Conservation (phyloP, 352 stramenopile genomes). For the Globisporangium carolinianum region DNA sequence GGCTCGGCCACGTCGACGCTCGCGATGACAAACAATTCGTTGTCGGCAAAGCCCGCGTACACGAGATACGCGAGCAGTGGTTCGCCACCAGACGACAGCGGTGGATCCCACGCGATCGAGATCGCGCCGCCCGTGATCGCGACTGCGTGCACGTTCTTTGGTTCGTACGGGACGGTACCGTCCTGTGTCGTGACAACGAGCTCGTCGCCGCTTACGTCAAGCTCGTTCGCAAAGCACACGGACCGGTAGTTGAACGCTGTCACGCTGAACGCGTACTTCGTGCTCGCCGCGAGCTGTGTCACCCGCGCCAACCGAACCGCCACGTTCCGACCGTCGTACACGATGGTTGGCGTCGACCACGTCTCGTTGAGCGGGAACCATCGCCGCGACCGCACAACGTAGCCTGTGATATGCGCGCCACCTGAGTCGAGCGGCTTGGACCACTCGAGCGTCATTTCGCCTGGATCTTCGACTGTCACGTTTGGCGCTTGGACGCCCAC, state of each 20-base stretch:
- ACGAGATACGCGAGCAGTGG: slow-evolving; percentile 27
- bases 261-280: slow-evolving; percentile 39
- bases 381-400: slow-evolving; percentile 22
- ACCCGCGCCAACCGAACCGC: slow-evolving; percentile 17
- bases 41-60: slow-evolving; percentile 7
- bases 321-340: slow-evolving; percentile 33
- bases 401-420: slow-evolving; percentile 36
- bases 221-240: slow-evolving; percentile 24
- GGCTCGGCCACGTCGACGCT: slow-evolving; percentile 7
- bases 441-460: slow-evolving; percentile 40
- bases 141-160: slow-evolving; percentile 23
- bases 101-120: slow-evolving; percentile 34
- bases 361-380: slow-evolving; percentile 15
- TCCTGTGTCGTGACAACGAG: slow-evolving; percentile 31
- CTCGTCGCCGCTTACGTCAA: slow-evolving; percentile 19
- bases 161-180: slow-evolving; percentile 28
- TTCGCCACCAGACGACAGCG: slow-evolving; percentile 28
- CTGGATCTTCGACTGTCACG: slow-evolving; percentile 30
- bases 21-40: slow-evolving; percentile 11
- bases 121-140: slow-evolving; percentile 33
- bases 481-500: slow-evolving; percentile 18
- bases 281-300: slow-evolving; percentile 25
- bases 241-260: slow-evolving; percentile 39
- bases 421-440: slow-evolving; percentile 29
- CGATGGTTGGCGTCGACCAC: slow-evolving; percentile 23